Conservation (phyloP, 345 rosid species). For the Eucalyptus shirleyi region DNA sequence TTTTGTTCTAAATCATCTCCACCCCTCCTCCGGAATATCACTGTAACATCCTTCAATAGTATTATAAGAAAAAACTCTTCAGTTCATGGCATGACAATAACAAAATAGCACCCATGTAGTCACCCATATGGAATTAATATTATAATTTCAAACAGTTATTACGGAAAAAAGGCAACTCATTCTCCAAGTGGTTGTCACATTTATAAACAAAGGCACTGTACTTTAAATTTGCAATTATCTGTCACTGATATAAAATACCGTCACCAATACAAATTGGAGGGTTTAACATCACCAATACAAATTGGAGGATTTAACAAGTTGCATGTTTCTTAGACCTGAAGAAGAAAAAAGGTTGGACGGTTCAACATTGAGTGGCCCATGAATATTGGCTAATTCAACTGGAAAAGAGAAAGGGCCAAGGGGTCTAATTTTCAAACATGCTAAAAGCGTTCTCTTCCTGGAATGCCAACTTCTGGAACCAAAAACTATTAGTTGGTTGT, state of each 20-base stretch:
- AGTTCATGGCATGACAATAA: background rate
- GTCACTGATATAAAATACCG: background rate
- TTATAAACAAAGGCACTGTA: background rate
- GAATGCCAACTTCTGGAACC: background rate
- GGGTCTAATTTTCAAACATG: background rate
- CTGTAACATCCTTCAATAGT: slow-evolving; percentile 43
- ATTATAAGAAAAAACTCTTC: background rate
- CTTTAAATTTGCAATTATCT: background rate
- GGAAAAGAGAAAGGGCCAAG: background rate
- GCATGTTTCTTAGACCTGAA: too few relatives aligned
- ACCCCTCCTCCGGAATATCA: slow-evolving; percentile 66
- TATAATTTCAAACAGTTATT: background rate
- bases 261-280: background rate
- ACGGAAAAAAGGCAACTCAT: background rate
- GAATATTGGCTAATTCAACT: background rate
- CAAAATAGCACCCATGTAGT: background rate
- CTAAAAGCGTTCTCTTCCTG: background rate
- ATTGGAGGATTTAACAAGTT: background rate
- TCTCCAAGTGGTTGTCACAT: background rate
- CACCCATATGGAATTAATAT: background rate
- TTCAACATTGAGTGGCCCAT: background rate
- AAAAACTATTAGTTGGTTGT: background rate
- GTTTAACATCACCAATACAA: background rate
- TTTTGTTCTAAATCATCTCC: slow-evolving; percentile 73
- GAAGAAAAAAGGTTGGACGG: background rate